A percentile compares a stretch with the other conserved stretches of the same genome.
phyloP scores from a whole-genome alignment of 768 basidiomycete species.

The Russula dissimulans region DNA sequence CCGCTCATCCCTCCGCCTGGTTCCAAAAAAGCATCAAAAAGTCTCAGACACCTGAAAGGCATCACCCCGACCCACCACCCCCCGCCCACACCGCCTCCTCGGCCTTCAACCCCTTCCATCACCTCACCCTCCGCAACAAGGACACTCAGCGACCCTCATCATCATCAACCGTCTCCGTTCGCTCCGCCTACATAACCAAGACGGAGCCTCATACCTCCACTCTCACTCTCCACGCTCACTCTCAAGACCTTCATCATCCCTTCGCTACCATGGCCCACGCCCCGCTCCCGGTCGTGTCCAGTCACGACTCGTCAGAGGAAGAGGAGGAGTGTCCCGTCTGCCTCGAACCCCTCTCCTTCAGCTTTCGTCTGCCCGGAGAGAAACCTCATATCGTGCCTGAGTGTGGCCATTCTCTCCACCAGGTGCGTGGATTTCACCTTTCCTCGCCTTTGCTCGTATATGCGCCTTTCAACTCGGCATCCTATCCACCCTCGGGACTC shows the following conservation, averaged over 20 bases:
- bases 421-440: constrained; percentile 38
- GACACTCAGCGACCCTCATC: constrained; percentile 1
- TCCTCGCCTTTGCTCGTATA: background rate
- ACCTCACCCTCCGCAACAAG: background rate
- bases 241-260: constrained; percentile 33
- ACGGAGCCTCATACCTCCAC: constrained; percentile 33
- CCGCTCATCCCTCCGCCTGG: constrained; percentile 18
- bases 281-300: constrained; percentile 66
- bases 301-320: constrained; percentile 52
- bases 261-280: constrained; percentile 54
- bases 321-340: constrained; percentile 95
- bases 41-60: background rate
- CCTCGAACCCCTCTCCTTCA: constrained; percentile 88
- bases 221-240: constrained; percentile 18
- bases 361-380: constrained; percentile 89
- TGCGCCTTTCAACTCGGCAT: constrained; percentile 5
- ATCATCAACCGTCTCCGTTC: constrained; percentile 2
- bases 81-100: background rate
- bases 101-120: constrained; percentile 1
- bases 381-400: constrained; percentile 96
- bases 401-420: constrained; percentile 96
- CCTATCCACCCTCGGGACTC: background rate
- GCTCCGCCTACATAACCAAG: constrained; percentile 17
- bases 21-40: constrained; percentile 17
- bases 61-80: background rate